phyloP scores from a whole-genome alignment of 768 basidiomycete species.

The Fistulinella prunicolor region DNA sequence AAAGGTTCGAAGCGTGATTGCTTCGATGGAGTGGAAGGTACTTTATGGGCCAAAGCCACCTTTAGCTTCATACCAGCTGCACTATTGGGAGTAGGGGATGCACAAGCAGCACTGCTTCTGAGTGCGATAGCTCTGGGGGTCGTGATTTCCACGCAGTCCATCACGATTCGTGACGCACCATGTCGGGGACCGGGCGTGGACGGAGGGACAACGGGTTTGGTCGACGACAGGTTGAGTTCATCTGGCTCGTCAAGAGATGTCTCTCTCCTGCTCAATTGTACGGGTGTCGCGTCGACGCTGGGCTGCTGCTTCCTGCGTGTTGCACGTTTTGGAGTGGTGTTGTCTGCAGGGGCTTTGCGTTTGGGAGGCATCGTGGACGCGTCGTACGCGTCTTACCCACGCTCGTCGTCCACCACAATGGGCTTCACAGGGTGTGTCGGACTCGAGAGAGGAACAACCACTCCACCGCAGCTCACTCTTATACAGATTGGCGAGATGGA shows the following conservation, averaged over 20 bases:
- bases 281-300: no score
- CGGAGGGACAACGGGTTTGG: conserved; percentile 11
- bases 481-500: conserved; percentile 72
- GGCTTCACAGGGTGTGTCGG: conserved; percentile 58
- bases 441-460: not conserved
- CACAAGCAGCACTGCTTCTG: not conserved
- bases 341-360: conserved; percentile 38
- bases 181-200: conserved; percentile 23
- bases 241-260: conserved; percentile 18
- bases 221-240: conserved; percentile 27
- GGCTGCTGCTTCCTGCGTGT: conserved; percentile 29
- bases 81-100: conserved; percentile 13
- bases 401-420: conserved; percentile 32
- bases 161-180: conserved; percentile 20
- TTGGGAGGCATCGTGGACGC: conserved; percentile 36
- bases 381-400: conserved; percentile 23
- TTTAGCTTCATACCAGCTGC: not conserved
- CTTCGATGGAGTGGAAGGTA: conserved; percentile 23
- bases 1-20: not conserved
- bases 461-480: conserved; percentile 4
- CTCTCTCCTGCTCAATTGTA: conserved; percentile 1
- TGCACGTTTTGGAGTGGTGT: conserved; percentile 33
- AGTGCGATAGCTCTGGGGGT: conserved; percentile 21
- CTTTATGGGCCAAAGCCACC: not conserved
- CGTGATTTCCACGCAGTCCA: conserved; percentile 32